Evolutionary conservation across 2,329 filamentous ascomycete genomes (phyloP).

Genomic region (Fusarium globosum): DNA sequence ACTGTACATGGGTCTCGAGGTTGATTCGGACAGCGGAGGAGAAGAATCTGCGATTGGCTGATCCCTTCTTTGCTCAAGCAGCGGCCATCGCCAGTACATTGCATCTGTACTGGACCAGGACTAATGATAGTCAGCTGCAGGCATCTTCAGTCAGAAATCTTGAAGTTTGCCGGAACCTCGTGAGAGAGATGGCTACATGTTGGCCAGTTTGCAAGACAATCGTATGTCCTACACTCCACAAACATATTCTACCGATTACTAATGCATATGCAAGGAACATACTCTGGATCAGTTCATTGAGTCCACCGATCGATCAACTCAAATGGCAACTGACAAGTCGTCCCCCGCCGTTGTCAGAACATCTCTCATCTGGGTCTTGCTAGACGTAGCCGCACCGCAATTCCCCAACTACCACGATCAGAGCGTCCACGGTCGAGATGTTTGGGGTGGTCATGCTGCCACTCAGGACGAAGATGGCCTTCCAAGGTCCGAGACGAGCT

Average conservation of each 20-base stretch:
- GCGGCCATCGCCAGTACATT: slow-evolving; percentile 23
- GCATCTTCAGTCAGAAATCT: slow-evolving; percentile 4
- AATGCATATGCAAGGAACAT: not conserved
- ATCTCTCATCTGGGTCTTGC: slow-evolving; percentile 19
- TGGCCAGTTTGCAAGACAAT: slow-evolving; percentile 30
- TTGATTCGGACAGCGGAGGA: slow-evolving; percentile 13
- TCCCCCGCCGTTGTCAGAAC: not conserved
- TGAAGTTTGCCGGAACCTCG: slow-evolving; percentile 14
- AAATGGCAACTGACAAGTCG: not conserved
- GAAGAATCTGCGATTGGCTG: slow-evolving; percentile 10
- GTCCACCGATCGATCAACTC: not conserved
- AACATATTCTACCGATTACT: too few relatives aligned
- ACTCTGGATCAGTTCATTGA: slow-evolving; percentile 19
- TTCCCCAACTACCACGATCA: slow-evolving; percentile 20
- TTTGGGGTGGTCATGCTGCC: not conserved
- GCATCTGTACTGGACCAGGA: slow-evolving; percentile 15
- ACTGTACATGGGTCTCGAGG: slow-evolving; percentile 32
- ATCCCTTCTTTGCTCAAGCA: slow-evolving; percentile 31
- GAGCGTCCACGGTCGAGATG: not conserved
- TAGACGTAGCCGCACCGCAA: slow-evolving; percentile 26
- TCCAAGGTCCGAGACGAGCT: not conserved
- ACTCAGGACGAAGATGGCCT: not conserved
- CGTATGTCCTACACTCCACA: not conserved
- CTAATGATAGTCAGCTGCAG: not conserved
- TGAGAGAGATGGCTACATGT: slow-evolving; percentile 14